Evolutionary conservation across 2,329 filamentous ascomycete genomes (phyloP), one percentile per base, ranked within the genome.

Genomic region (Ceratocystis cacaofunesta): DNA sequence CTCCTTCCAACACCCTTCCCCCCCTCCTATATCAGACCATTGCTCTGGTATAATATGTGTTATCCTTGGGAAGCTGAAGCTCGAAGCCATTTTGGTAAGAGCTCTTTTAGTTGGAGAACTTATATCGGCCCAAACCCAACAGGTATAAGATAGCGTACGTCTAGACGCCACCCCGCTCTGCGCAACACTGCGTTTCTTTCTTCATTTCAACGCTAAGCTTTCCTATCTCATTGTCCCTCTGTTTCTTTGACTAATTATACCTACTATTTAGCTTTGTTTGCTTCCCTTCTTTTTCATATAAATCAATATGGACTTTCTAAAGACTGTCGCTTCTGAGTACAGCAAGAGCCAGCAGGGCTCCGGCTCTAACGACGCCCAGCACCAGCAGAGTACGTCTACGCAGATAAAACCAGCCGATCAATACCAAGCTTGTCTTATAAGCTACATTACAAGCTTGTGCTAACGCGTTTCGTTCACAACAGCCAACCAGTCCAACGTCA

Each of bases 301-400:
- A 8, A 30, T 22, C 41, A 65, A 28, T 28, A 67, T 67, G 66
- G 66, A 67, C 32, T 67, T 65, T 36, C 57, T 67, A 46, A 67
- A 67, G 63, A 67, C 28, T 41, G 66, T 61, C 58, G 66, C 66
- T n/a, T 52, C 63, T 12, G 66, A 67, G 22, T 67, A 67, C 57
- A 41, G 44, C 46, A 67, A 67, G 58, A 60, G 60, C 44, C 62
- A 67, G 36, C 61, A 63, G n/a, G 61, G 41, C 43, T 63, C 61
- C 28, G 52, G 52, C 41, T 32, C 44, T 62, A 50, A 63, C 32
- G 28, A 28, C 19, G 19, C 48, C 12, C 44, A 46, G 22, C 61
- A 62, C n/a, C 25, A 52, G 43, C 62, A 66, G 10, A 55, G 62
- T 62, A 48, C 41, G 60, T 62, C 36, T 41, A 41, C 12, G 3